Conservation (phyloP, 2,329 filamentous ascomycete species). For the Penicillium palitans region DNA sequence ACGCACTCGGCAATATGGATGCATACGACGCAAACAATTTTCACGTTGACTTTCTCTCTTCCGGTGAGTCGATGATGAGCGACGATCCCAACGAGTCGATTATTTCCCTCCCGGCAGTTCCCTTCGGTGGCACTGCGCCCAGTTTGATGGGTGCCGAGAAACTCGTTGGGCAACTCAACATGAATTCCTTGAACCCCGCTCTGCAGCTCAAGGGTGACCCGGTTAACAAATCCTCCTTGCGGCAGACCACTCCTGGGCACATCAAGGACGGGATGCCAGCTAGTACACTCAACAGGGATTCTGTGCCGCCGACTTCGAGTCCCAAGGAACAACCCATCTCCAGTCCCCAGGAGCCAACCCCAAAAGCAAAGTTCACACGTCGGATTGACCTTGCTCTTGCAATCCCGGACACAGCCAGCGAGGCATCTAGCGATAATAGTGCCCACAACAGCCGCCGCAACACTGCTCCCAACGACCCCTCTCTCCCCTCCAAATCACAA, state of each 20-base stretch:
- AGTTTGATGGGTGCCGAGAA: conserved; percentile 52
- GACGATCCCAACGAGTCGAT: conserved; percentile 41
- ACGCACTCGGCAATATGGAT: conserved; percentile 42
- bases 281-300: conserved; percentile 11
- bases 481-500: conserved; percentile 14
- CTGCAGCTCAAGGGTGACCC: conserved; percentile 30
- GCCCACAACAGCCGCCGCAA: conserved; percentile 10
- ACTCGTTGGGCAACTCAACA: conserved; percentile 49
- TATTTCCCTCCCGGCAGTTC: conserved; percentile 38
- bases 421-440: conserved; percentile 32
- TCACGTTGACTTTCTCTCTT: conserved; percentile 42
- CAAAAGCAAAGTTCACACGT: conserved; percentile 38
- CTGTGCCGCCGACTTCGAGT: conserved; percentile 8
- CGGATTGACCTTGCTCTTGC: conserved; percentile 41
- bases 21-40: conserved; percentile 36
- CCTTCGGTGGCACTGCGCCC: conserved; percentile 41
- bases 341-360: conserved; percentile 30
- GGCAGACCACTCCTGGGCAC: conserved; percentile 33
- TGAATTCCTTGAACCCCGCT: conserved; percentile 46
- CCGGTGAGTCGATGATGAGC: conserved; percentile 44
- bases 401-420: conserved; percentile 42
- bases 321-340: conserved; percentile 15
- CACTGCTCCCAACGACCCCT: neutral
- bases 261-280: conserved; percentile 22
- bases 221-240: conserved; percentile 33